Conservation (phyloP, 2,329 filamentous ascomycete species). For the Knufia fluminis region DNA sequence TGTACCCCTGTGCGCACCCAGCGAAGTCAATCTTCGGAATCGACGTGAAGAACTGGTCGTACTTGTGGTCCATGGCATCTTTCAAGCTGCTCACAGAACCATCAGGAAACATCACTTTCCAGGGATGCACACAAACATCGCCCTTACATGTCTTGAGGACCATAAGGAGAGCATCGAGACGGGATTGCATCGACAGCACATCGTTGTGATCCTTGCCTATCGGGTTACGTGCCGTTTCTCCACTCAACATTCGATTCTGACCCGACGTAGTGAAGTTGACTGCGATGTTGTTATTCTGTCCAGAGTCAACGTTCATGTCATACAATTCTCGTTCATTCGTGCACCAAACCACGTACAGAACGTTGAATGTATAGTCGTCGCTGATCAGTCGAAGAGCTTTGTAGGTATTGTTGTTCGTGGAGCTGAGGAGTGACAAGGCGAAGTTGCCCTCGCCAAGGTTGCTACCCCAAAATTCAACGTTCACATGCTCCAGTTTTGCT, state of each 20-base stretch:
- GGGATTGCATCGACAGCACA: conserved; percentile 27
- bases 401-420: conserved; percentile 28
- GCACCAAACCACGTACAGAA: conserved; percentile 35
- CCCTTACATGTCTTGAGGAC: conserved; percentile 30
- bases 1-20: conserved; percentile 30
- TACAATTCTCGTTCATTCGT: conserved; percentile 32
- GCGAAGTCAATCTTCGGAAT: conserved; percentile 26
- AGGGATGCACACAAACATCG: conserved; percentile 24
- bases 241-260: too few relatives aligned
- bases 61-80: conserved; percentile 25
- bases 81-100: conserved; percentile 24
- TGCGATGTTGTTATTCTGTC: neutral
- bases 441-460: neutral
- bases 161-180: conserved; percentile 27
- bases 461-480: conserved; percentile 48
- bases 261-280: neutral
- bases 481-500: conserved; percentile 41
- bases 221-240: neutral
- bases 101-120: conserved; percentile 24
- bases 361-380: conserved; percentile 23
- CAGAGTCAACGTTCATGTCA: conserved; percentile 16
- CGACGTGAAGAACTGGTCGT: conserved; percentile 29
- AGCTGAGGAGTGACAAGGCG: too few relatives aligned
- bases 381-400: conserved; percentile 30
- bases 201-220: neutral